Evolutionary conservation across 768 basidiomycete genomes (phyloP), one percentile per base, ranked within the genome.

Genomic region (Leucogyrophana mollusca): DNA sequence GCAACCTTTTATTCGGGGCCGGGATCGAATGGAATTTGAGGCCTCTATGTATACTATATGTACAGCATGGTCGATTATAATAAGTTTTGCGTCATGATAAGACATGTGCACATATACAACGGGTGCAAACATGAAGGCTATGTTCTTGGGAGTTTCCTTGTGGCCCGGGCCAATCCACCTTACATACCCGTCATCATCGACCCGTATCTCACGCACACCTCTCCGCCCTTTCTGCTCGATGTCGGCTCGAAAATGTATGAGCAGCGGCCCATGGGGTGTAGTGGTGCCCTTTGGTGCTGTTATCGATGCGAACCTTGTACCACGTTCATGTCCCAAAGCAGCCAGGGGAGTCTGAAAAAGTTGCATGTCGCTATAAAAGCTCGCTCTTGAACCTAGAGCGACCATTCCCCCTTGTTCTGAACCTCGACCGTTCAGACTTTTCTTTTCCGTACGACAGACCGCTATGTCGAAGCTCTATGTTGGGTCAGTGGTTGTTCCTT

Each of bases 291-390:
- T 45, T 17, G 10, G 23, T 18, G 37, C 40, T 25, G 40, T 18
- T 45, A 17, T n/a, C 14, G 40, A 18, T 10, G 21, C 23, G 17
- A 45, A 45, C 23, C 40, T 18, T 41, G 34, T 16, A 22, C 42
- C 45, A 39, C 34, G 61, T 55, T 55, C 39, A 9, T 52, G 50
- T 27, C 62, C 59, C 50, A 64, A 64, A 57, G 46, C 40, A 58
- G 64, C 37, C 13, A 54, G 60, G 27, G 60, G 60, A 66, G 65
- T 65, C 62, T 67, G 65, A 62, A 67, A 66, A 39, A 17, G n/a
- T 16, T 22, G 18, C n/a, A 14, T 33, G 30, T 7, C 35, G 47
- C 32, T 65, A 65, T 65, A 65, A 65, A 50, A 65, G 53, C 49
- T 39, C 30, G 20, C 38, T 14, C 52, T 45, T 57, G 62, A 53